Conservation (phyloP, 1,284 basidiomycete genomes). For the Mycosarcoma mackinlayi region DNA sequence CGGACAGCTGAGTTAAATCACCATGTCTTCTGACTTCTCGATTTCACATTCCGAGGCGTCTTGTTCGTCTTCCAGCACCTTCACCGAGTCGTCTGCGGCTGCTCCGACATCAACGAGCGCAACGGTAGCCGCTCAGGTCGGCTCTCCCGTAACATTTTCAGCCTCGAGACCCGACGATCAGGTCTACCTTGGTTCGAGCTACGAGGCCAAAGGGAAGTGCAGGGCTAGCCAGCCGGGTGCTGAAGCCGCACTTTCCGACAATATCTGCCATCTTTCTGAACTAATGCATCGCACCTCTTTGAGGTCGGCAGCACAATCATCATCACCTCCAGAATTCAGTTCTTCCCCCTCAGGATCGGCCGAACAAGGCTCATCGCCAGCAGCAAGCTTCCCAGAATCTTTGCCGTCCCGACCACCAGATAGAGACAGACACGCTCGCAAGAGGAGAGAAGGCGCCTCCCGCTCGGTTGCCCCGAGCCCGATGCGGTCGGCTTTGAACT, state of each 20-base stretch:
- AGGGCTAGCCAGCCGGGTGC: slow-evolving; percentile 20
- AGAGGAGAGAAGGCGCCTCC: slow-evolving; percentile 12
- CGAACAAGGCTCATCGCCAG: neutral
- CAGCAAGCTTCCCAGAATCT: too few relatives aligned
- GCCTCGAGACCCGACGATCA: neutral
- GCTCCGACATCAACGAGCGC: neutral
- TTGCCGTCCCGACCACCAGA: slow-evolving; percentile 1
- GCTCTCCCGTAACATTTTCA: neutral
- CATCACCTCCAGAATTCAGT: neutral
- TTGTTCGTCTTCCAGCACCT: slow-evolving; percentile 13
- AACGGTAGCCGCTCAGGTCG: neutral
- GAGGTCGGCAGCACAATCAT: neutral
- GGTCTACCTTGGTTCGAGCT: slow-evolving; percentile 2
- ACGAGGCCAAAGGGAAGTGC: slow-evolving; percentile 32
- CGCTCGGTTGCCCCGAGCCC: slow-evolving; percentile 29
- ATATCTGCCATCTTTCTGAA: neutral
- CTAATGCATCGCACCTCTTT: slow-evolving; percentile 9
- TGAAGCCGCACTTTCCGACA: neutral
- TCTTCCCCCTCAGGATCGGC: neutral
- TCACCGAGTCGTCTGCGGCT: neutral
- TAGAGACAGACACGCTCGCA: slow-evolving; percentile 13
- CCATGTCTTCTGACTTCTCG: slow-evolving; percentile 25
- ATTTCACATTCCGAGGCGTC: slow-evolving; percentile 1
- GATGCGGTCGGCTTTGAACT: slow-evolving; percentile 15
- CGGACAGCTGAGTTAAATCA: slow-evolving; percentile 1